Evolutionary conservation across 441 rosid genomes (phyloP).

Genomic region (Codiaeum variegatum): DNA sequence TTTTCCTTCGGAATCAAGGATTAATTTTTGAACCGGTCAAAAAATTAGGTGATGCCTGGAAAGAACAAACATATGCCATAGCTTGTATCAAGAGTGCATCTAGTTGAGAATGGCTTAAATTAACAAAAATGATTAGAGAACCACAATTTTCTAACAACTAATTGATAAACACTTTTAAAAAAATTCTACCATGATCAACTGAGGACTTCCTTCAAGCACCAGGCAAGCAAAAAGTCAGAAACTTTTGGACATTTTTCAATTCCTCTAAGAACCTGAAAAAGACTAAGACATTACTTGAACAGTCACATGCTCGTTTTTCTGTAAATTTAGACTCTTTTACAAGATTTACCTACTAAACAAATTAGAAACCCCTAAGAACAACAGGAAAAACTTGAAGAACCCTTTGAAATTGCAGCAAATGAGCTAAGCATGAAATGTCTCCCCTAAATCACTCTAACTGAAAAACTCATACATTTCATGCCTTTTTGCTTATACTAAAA

Average conservation of each 20-base stretch:
- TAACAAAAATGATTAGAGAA: background rate
- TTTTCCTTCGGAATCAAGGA: constrained; percentile 39
- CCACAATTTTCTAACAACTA: background rate
- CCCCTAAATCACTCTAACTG: constrained; percentile 8
- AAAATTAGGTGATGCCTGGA: constrained; percentile 26
- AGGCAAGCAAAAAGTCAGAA: background rate
- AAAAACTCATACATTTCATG: constrained; percentile 19
- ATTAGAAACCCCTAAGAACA: background rate
- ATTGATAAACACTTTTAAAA: background rate
- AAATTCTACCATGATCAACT: background rate
- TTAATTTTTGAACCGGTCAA: constrained; percentile 22
- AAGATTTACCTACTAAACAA: background rate
- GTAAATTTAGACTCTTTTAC: background rate
- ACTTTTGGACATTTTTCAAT: background rate
- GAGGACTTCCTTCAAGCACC: background rate
- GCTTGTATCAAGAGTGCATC: constrained; percentile 12
- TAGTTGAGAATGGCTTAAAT: background rate
- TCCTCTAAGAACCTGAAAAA: background rate
- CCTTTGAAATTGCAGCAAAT: background rate
- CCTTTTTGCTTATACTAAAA: constrained; percentile 6
- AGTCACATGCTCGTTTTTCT: background rate
- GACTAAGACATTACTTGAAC: background rate
- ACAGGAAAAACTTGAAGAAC: background rate
- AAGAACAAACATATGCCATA: constrained; percentile 39
- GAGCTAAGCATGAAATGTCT: background rate